phyloP scores from a whole-genome alignment of 306 rosid species.

The Purshia tridentata region DNA sequence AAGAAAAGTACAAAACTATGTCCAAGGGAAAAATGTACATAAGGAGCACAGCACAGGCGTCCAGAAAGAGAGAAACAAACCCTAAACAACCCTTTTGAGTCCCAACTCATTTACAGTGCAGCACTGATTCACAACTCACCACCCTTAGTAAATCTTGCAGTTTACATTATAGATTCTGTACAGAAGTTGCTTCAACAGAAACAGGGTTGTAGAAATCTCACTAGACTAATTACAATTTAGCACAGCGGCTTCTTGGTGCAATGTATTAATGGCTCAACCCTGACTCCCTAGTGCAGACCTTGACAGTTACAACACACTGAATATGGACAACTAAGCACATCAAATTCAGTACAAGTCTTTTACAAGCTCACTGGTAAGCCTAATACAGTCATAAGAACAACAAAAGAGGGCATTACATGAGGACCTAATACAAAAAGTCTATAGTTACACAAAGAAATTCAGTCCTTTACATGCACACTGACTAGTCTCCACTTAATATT shows the following conservation, averaged over 20 bases:
- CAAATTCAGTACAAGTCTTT: conserved; percentile 9
- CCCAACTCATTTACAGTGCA: conserved; percentile 12
- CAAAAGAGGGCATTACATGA: conserved; percentile 24
- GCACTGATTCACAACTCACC: background rate
- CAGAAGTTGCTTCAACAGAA: conserved; percentile 19
- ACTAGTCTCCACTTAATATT: conserved; percentile 9
- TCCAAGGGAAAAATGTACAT: background rate
- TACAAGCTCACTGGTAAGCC: conserved; percentile 24
- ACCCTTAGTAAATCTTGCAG: conserved; percentile 7
- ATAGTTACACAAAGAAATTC: conserved; percentile 12
- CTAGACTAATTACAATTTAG: conserved; percentile 24
- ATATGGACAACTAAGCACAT: conserved; percentile 2
- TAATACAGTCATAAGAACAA: conserved; percentile 10
- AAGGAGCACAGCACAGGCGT: conserved; percentile 9
- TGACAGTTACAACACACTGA: conserved; percentile 21
- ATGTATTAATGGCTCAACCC: background rate
- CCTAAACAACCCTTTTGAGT: conserved; percentile 7
- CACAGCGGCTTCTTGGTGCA: conserved; percentile 11
- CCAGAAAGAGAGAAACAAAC: conserved; percentile 4
- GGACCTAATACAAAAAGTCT: conserved; percentile 24
- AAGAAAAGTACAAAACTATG: conserved; percentile 9
- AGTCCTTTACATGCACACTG: conserved; percentile 17
- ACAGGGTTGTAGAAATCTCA: conserved; percentile 10
- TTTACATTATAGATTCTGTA: conserved; percentile 11
- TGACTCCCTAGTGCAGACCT: conserved; percentile 7